phyloP scores from a whole-genome alignment of 2,329 filamentous ascomycete genomes.

The Botrytis tulipae region DNA sequence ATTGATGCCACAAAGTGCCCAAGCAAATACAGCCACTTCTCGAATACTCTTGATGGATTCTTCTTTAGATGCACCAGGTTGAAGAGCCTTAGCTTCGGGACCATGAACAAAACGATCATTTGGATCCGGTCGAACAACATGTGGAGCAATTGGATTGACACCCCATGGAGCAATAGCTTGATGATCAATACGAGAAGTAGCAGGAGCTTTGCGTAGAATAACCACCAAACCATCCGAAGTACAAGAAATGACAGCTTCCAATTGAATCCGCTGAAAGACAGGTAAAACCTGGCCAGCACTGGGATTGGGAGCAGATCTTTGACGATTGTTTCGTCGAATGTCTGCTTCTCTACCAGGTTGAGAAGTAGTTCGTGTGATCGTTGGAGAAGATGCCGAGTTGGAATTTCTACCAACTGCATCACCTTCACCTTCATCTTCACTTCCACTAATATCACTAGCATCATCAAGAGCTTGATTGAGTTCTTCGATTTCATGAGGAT shows the following conservation, averaged over 20 bases:
- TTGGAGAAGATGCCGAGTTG: slow-evolving; percentile 42
- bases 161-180: slow-evolving; percentile 72
- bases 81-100: slow-evolving; percentile 43
- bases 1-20: slow-evolving; percentile 79
- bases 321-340: slow-evolving; percentile 27
- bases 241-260: slow-evolving; percentile 89
- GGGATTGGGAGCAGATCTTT: neutral
- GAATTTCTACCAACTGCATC: slow-evolving; percentile 31
- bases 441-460: slow-evolving; percentile 43
- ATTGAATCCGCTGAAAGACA: slow-evolving; percentile 54
- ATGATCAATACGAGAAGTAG: slow-evolving; percentile 58
- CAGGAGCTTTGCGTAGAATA: slow-evolving; percentile 70
- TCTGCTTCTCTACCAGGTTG: slow-evolving; percentile 35
- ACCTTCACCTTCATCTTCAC: slow-evolving; percentile 44
- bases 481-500: slow-evolving; percentile 46
- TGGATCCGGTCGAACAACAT: slow-evolving; percentile 39
- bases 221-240: slow-evolving; percentile 86
- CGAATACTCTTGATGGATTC: slow-evolving; percentile 71
- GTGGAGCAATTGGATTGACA: slow-evolving; percentile 58
- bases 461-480: slow-evolving; percentile 45
- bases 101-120: slow-evolving; percentile 46
- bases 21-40: slow-evolving; percentile 85
- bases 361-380: slow-evolving; percentile 33
- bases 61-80: slow-evolving; percentile 52
- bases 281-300: slow-evolving; percentile 29